These are phyloP conservation scores for Leptosphaerulina australis DNA, from an alignment of 2,329 filamentous ascomycete genomes.

Conservation along the genomic window DNA sequence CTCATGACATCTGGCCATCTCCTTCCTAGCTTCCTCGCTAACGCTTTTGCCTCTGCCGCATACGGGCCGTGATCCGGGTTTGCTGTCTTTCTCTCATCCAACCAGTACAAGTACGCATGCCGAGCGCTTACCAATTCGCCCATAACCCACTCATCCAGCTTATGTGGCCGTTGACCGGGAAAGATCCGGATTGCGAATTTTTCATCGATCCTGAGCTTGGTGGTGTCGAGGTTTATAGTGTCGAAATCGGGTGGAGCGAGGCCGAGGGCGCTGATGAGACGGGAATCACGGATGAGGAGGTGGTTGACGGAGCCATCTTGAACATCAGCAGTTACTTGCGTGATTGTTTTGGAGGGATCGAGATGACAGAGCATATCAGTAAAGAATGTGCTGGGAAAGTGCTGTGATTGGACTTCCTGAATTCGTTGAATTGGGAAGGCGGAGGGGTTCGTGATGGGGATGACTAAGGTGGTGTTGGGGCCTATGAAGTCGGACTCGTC, in stretches of 20 bases:
- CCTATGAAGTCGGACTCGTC: not conserved
- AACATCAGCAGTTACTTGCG: conserved; percentile 21
- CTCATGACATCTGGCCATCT: conserved; percentile 18
- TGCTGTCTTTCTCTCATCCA: conserved; percentile 14
- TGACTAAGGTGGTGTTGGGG: not conserved
- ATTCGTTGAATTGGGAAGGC: conserved; percentile 20
- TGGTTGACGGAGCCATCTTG: conserved; percentile 24
- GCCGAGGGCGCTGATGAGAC: conserved; percentile 20
- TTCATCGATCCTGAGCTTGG: conserved; percentile 6
- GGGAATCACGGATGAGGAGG: conserved; percentile 19
- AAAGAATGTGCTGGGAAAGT: conserved; percentile 18
- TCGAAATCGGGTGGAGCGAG: conserved; percentile 11
- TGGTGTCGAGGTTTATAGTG: not conserved
- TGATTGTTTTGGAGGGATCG: not conserved
- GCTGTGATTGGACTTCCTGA: conserved; percentile 22
- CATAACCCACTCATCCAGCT: conserved; percentile 14
- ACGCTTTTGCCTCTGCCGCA: conserved; percentile 13
- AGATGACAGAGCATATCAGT: conserved; percentile 15
- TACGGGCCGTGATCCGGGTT: conserved; percentile 19
- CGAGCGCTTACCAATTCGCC: conserved; percentile 21
- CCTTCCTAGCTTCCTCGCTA: conserved; percentile 13
- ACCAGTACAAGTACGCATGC: conserved; percentile 27
- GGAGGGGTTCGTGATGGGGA: conserved; percentile 20
- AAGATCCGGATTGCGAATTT: conserved; percentile 19
- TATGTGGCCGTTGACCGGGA: not conserved